Percentiles rank a stretch among this genome's conserved stretches.
Conservation (phyloP, 169 alveolate genomes). For the Besnoitia besnoiti region DNA sequence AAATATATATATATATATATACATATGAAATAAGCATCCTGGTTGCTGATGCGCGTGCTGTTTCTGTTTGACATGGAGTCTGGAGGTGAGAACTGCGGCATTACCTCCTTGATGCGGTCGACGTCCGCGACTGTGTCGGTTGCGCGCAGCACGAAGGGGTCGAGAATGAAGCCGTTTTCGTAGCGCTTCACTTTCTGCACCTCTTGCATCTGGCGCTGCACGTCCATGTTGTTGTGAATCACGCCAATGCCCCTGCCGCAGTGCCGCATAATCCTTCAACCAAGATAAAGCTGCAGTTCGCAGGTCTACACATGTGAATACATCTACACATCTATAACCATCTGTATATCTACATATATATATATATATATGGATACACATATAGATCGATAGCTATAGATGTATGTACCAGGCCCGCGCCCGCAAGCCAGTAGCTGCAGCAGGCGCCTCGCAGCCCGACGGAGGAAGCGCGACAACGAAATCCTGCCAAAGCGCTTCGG, state of each 20-base stretch:
- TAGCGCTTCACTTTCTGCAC: conserved; percentile 89
- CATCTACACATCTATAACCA: background rate
- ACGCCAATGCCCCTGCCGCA: conserved; percentile 88
- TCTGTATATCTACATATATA: background rate
- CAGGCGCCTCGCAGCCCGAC: too few species aligned
- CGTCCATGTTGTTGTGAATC: conserved; percentile 89
- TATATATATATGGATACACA: background rate
- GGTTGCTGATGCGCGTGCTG: too few species aligned
- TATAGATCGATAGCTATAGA: too few species aligned
- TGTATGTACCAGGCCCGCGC: too few species aligned
- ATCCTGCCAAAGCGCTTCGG: too few species aligned
- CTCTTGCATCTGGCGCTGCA: conserved; percentile 85
- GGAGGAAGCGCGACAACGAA: too few species aligned
- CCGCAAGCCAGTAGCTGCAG: too few species aligned
- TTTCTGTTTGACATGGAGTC: too few species aligned
- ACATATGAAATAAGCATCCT: too few species aligned
- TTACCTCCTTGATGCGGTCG: conserved; percentile 71
- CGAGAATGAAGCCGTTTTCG: conserved; percentile 90
- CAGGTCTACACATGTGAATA: background rate
- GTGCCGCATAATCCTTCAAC: background rate
- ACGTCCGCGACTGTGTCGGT: conserved; percentile 85
- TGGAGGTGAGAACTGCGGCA: too few species aligned
- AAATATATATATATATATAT: background rate
- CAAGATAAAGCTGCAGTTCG: background rate
- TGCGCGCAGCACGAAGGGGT: conserved; percentile 87